A percentile compares a stretch with the other conserved stretches of the same genome.
phyloP scores from a whole-genome alignment of 2,329 filamentous ascomycete species.

The Nectriaceae sp. region DNA sequence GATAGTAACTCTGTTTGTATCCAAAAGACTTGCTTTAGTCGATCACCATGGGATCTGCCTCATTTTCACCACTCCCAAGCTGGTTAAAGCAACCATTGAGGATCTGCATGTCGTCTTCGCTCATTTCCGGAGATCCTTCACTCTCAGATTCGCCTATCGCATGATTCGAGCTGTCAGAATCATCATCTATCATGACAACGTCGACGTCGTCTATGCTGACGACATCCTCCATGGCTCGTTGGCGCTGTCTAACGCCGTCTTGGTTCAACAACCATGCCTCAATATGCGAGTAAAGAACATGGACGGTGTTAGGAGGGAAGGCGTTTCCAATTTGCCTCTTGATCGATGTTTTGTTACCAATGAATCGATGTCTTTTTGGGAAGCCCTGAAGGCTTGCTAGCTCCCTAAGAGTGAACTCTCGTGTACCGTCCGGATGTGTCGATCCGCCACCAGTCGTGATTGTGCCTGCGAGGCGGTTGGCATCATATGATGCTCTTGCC shows the following conservation, averaged over 20 bases:
- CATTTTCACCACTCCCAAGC: not conserved
- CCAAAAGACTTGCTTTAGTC: constrained; percentile 7
- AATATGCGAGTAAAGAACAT: constrained; percentile 51
- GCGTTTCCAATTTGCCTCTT: constrained; percentile 77
- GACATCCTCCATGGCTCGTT: constrained; percentile 17
- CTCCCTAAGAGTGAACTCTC: constrained; percentile 69
- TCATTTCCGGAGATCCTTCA: constrained; percentile 26
- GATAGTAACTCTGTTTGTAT: not conserved
- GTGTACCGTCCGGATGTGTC: constrained; percentile 62
- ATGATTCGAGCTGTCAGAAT: constrained; percentile 17
- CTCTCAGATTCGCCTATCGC: constrained; percentile 6
- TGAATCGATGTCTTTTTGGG: constrained; percentile 60
- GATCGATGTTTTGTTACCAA: constrained; percentile 39
- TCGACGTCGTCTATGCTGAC: constrained; percentile 29
- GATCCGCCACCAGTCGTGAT: constrained; percentile 64
- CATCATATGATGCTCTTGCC: constrained; percentile 43
- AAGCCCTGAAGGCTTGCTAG: constrained; percentile 72
- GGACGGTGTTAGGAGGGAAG: constrained; percentile 64
- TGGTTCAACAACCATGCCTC: constrained; percentile 45
- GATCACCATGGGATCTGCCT: constrained; percentile 15
- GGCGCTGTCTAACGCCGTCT: constrained; percentile 38
- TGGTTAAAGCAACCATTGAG: not conserved
- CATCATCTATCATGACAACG: constrained; percentile 26
- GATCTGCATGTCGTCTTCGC: constrained; percentile 20
- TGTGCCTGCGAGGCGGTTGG: constrained; percentile 51